These are phyloP conservation scores for Pharnaceum exiguum DNA, from an alignment of 148 eudicot genomes.

Conservation along the genomic window DNA sequence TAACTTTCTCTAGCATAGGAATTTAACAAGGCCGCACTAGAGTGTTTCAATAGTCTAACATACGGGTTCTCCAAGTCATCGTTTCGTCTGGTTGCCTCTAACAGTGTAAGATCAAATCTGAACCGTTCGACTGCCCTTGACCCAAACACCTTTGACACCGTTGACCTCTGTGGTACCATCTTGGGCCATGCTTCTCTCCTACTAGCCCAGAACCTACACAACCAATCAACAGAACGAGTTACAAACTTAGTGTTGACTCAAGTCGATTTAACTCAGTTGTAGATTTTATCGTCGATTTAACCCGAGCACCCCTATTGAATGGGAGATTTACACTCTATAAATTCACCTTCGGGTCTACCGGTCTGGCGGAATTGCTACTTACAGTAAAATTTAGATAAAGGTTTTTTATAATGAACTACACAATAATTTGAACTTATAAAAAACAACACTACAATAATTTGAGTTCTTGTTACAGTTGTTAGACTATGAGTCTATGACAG, in stretches of 20 bases:
- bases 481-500: too few relatives aligned
- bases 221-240: background rate
- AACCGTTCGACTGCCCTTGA: conserved; percentile 62
- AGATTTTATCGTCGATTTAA: background rate
- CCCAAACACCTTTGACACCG: conserved; percentile 78
- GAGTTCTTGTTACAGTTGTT: too few relatives aligned
- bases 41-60: conserved; percentile 51
- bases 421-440: too few relatives aligned
- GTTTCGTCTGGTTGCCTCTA: conserved; percentile 66
- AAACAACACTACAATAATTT: too few relatives aligned
- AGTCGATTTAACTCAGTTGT: background rate
- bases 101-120: conserved; percentile 66
- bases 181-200: conserved; percentile 66
- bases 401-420: too few relatives aligned
- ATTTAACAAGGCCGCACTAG: conserved; percentile 77
- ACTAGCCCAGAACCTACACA: conserved; percentile 36
- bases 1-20: conserved; percentile 74
- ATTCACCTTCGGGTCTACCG: too few relatives aligned
- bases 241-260: conserved; percentile 1
- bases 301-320: too few relatives aligned
- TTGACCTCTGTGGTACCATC: conserved; percentile 74
- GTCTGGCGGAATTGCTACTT: too few relatives aligned
- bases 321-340: too few relatives aligned
- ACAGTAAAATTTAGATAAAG: too few relatives aligned
- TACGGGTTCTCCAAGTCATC: conserved; percentile 53